Percentiles rank a stretch among this genome's conserved stretches.
Conservation (phyloP, 208 protist genomes). For the Vickermania spadyakhi region DNA sequence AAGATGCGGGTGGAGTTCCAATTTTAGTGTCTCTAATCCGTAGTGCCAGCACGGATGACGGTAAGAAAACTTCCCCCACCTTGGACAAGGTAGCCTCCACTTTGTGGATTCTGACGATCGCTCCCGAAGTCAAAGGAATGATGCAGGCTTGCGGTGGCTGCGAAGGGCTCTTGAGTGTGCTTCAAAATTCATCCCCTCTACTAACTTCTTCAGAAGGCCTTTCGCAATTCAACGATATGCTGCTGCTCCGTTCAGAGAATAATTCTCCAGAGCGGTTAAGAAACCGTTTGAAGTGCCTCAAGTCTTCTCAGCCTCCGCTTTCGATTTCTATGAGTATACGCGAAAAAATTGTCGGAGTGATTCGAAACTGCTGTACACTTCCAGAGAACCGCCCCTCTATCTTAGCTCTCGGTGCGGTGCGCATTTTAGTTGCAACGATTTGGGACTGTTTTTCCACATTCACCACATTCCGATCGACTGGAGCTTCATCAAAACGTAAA, state of each 20-base stretch:
- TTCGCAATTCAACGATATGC: no score
- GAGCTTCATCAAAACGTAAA: conserved; percentile 21
- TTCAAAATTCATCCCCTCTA: conserved; percentile 47
- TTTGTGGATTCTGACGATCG: conserved; percentile 88
- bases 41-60: background rate
- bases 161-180: conserved; percentile 48
- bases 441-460: conserved; percentile 54
- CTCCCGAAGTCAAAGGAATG: conserved; percentile 84
- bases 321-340: conserved; percentile 56
- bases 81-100: conserved; percentile 87
- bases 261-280: no score
- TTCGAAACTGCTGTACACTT: conserved; percentile 84
- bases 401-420: conserved; percentile 43
- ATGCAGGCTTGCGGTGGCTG: conserved; percentile 71
- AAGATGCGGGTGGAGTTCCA: conserved; percentile 75
- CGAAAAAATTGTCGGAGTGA: conserved; percentile 80
- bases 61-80: conserved; percentile 20
- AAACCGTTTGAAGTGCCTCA: conserved; percentile 30
- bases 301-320: conserved; percentile 14
- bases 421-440: conserved; percentile 58
- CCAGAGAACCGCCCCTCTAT: conserved; percentile 65
- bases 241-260: no score
- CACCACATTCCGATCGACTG: conserved; percentile 22
- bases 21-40: conserved; percentile 56
- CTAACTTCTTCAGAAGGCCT: no score